Conservation (phyloP, 805 yeast species). For the Candida ovalis region DNA sequence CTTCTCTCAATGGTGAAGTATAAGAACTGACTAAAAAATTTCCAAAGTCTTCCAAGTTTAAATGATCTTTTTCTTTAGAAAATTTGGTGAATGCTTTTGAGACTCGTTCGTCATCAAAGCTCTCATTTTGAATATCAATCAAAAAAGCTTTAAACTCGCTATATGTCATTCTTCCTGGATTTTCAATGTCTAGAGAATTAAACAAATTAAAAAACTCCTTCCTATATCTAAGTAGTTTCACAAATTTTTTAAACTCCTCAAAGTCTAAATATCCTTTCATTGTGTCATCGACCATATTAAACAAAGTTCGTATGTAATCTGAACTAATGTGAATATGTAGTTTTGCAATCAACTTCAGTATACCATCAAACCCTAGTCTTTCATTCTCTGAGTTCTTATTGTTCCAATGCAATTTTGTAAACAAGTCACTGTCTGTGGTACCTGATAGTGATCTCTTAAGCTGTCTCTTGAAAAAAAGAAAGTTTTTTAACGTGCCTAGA, state of each 20-base stretch:
- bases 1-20: constrained; percentile 21
- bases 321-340: constrained; percentile 70
- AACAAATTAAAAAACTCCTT: constrained; percentile 51
- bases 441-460: constrained; percentile 60
- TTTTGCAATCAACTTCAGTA: constrained; percentile 58
- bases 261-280: constrained; percentile 55
- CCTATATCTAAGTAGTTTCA: constrained; percentile 60
- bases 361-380: constrained; percentile 58
- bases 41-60: constrained; percentile 27
- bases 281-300: constrained; percentile 49
- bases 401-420: constrained; percentile 62
- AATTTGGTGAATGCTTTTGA: constrained; percentile 36
- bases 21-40: constrained; percentile 32
- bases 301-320: constrained; percentile 45
- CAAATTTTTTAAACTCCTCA: constrained; percentile 72
- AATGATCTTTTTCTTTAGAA: constrained; percentile 5
- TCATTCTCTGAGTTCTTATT: constrained; percentile 35
- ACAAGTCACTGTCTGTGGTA: constrained; percentile 33
- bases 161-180: constrained; percentile 21
- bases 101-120: constrained; percentile 27
- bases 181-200: constrained; percentile 20
- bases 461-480: constrained; percentile 56
- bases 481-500: constrained; percentile 48
- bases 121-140: constrained; percentile 44
- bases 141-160: constrained; percentile 43